Evolutionary conservation across 805 yeast species (phyloP), one percentile per base, ranked within the genome.

Genomic region (Brettanomyces naardenensis): DNA sequence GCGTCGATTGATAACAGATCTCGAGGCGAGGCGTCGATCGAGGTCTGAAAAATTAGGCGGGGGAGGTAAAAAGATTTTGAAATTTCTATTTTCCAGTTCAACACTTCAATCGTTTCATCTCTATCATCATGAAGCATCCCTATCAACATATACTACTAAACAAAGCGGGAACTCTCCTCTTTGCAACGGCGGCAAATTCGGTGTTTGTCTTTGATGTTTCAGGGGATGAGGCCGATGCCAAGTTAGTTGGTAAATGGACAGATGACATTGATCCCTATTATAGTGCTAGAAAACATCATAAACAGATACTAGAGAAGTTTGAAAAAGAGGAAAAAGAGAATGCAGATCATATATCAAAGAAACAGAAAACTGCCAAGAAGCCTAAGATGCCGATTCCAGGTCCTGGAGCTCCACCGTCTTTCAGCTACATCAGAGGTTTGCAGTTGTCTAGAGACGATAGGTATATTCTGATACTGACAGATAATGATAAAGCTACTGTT

Each of bases 401-500:
- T 2, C 70, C 77, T 1, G 87, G 84, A 6, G 83, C 83, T 4
- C 83, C 85, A 19, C 76, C 74, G 36, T 67, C 74, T 19, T 75
- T 70, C 54, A 80, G 80, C 44, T 77, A 80, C 48, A 75, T 89
- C 35, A 71, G 95, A 54, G 70, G 77, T 18, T 56, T 89, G 44
- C 58, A 62, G 6, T 52, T 86, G 36, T 62, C 77, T 6, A 61
- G 73, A 19, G 64, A 71, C 46, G 82, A 77, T 33, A 56, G 65
- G 30, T 65, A 68, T 48, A 55, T 89, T 27, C 65, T 84, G 19
- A 82, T 77, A 1, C 77, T 85, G 31, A 79, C 94, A 3, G 95
- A 86, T 53, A 81, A 80, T 40, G 94, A 84, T 53, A 92, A 90
- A 59, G 78, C 94, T 3, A 79, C 78, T 14, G 66, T 83, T 4